Evolutionary conservation across 305 asterid species (phyloP).

Genomic region (Rubia peregrina): DNA sequence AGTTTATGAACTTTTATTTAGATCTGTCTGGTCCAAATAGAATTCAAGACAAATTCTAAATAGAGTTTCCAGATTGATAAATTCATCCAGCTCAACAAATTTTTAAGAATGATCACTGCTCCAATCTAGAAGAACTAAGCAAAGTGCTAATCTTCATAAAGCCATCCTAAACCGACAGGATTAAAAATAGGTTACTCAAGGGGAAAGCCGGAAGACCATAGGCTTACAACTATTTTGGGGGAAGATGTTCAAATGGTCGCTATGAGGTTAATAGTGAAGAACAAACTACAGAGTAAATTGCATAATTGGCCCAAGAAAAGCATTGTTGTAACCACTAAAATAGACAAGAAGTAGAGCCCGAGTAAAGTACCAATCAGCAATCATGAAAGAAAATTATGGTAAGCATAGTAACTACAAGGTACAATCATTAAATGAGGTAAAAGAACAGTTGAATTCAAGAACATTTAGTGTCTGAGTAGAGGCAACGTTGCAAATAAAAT

Average conservation of each 20-base stretch:
- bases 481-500: not conserved
- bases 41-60: not conserved
- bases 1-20: not conserved
- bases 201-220: not conserved
- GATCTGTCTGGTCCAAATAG: not conserved
- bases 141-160: not conserved
- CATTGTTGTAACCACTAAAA: conserved; percentile 1
- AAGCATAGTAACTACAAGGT: not conserved
- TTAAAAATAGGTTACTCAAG: not conserved
- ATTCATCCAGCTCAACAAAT: not conserved
- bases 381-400: not conserved
- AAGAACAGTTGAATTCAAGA: not conserved
- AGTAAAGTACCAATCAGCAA: not conserved
- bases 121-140: not conserved
- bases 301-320: not conserved
- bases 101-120: not conserved
- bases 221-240: not conserved
- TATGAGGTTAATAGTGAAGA: not conserved
- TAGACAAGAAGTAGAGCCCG: not conserved
- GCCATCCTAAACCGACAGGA: not conserved
- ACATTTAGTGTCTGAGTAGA: not conserved
- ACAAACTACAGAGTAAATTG: not conserved
- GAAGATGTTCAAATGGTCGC: not conserved
- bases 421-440: not conserved
- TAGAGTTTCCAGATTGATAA: not conserved